Evolutionary conservation across 108 stramenopile genomes (phyloP), one percentile per base, ranked within the genome.

Genomic region (Nitzschia palea): DNA sequence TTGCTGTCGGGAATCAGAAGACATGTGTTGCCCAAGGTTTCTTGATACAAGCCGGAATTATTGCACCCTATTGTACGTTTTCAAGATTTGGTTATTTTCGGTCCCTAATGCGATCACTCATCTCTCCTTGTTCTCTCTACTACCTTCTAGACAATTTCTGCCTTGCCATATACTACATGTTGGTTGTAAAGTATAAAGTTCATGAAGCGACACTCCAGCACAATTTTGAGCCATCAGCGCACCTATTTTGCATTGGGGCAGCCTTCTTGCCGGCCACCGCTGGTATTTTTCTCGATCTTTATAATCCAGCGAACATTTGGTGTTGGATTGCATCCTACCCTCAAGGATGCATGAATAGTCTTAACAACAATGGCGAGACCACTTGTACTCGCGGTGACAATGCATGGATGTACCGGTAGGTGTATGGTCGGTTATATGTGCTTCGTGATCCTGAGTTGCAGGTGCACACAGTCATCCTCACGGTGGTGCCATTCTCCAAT

Each of bases 301-400:
- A 76, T 35, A 80, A 82, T 43, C 67, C 62, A 27, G 77, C 85
- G 0, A 68, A 70, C 8, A 31, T 83, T 12, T 86, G 81, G 81
- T 86, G 84, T 51, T 86, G 84, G 84, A 79, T 81, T 28, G 66
- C 83, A n/a, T 25, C 73, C 10, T 69, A 65, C 34, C 83, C 83
- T 40, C 37, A 6, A 6, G 37, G 12, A 10, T 40, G 37, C 37
- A 10, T 40, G 37, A 12, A 40, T 40, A 40, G 37, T 40, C 44
- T 56, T 25, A 30, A 33, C 3, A 31, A 63, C 8, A 61, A 63
- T 36, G 54, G 20, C 10, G 72, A 65, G 0, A 53, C 42, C 18
- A 62, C 55, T 10, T 84, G 82, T 54, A 68, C 53, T 32, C 71
- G 82, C 28, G 82, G 82, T 1, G 37, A 84, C 64, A 77, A 84